Conservation (phyloP, 208 protist species). For the Acanthamoeba healyi region DNA sequence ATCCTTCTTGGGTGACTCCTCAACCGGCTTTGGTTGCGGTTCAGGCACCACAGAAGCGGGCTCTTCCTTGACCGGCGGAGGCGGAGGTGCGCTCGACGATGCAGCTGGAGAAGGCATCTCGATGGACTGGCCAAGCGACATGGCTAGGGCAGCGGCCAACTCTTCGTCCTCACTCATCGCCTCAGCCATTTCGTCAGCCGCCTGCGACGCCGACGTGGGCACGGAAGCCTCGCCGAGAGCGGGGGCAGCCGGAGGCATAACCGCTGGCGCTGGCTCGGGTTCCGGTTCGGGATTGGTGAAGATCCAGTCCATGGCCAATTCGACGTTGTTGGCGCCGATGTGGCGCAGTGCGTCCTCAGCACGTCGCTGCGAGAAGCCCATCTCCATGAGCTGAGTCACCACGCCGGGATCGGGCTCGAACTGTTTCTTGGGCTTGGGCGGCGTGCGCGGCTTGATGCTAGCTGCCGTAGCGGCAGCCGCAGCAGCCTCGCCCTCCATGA, state of each 20-base stretch:
- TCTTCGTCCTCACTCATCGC: constrained; percentile 55
- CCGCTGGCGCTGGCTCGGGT: constrained; percentile 6
- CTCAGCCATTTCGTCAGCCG: not conserved
- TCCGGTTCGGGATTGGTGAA: constrained; percentile 69
- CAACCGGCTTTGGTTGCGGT: not conserved
- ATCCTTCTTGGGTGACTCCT: constrained; percentile 24
- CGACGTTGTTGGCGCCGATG: constrained; percentile 56
- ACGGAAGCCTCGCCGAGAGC: not conserved
- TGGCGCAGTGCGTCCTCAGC: constrained; percentile 69
- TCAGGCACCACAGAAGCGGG: not conserved
- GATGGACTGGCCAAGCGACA: constrained; percentile 52
- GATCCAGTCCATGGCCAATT: constrained; percentile 69
- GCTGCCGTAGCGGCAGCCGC: not conserved
- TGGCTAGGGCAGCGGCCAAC: constrained; percentile 66
- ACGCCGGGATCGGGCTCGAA: constrained; percentile 50
- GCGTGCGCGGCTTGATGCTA: not conserved
- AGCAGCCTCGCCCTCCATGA: constrained; percentile 52
- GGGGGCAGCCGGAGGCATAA: not conserved
- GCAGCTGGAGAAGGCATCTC: not conserved
- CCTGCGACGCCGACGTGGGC: not conserved
- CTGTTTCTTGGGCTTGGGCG: constrained; percentile 61
- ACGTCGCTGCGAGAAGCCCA: constrained; percentile 58
- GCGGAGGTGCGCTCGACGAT: not conserved
- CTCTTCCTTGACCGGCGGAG: not conserved
- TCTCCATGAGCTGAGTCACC: constrained; percentile 66